Conservation (phyloP, 768 basidiomycete genomes). For the Panellus pusillus region DNA sequence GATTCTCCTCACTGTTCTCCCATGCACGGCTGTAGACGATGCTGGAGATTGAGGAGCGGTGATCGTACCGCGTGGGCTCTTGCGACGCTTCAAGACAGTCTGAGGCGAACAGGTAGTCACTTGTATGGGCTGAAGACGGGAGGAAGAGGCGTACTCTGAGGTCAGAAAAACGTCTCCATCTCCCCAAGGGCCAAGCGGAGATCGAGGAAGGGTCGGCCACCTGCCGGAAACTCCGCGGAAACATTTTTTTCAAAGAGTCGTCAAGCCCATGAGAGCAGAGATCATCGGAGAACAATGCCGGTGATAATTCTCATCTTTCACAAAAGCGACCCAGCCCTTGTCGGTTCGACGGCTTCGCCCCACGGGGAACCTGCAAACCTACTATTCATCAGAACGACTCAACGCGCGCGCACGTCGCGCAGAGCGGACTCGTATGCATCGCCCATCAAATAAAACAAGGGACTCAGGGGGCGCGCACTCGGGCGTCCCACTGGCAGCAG, state of each 20-base stretch:
- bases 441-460: too few species aligned
- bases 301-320: conserved; percentile 45
- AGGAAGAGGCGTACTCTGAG: too few species aligned
- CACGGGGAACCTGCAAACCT: conserved; percentile 54
- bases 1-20: conserved; percentile 83
- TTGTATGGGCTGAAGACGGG: too few species aligned
- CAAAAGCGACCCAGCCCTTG: conserved; percentile 47
- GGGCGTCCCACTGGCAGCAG: too few species aligned
- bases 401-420: conserved; percentile 48
- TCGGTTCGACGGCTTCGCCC: conserved; percentile 49
- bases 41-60: conserved; percentile 26
- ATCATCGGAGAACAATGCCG: conserved; percentile 49
- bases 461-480: background rate
- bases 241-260: conserved; percentile 46
- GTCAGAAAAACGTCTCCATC: too few species aligned
- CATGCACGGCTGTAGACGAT: conserved; percentile 64
- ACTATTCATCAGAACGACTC: conserved; percentile 60
- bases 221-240: conserved; percentile 43
- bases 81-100: too few species aligned
- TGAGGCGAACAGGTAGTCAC: too few species aligned
- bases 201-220: conserved; percentile 44
- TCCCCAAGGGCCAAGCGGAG: too few species aligned
- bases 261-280: conserved; percentile 45
- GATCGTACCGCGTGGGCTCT: too few species aligned
- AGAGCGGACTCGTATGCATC: conserved; percentile 22